A percentile compares a stretch with the other conserved stretches of the same genome.
These are phyloP conservation scores for Kwoniella mangroviensis DNA, from an alignment of 768 basidiomycete species.

Conservation along the genomic window DNA sequence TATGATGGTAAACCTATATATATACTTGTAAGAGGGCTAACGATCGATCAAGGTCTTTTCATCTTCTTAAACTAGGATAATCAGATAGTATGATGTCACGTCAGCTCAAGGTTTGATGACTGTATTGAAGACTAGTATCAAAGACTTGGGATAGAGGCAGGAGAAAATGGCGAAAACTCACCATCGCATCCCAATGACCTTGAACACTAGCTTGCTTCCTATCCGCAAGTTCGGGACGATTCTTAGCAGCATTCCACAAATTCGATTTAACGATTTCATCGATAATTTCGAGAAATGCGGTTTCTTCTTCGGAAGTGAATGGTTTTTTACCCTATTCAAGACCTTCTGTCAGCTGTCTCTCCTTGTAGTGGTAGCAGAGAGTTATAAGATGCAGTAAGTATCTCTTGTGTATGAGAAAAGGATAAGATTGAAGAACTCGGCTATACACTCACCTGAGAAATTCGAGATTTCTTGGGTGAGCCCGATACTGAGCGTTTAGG, in stretches of 20 bases:
- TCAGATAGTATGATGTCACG: background rate
- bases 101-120: background rate
- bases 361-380: background rate
- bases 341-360: background rate
- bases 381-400: no score
- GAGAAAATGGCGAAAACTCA: background rate
- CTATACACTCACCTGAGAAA: no score
- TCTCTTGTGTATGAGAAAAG: background rate
- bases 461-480: conserved; percentile 6
- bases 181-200: conserved; percentile 21
- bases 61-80: conserved; percentile 1
- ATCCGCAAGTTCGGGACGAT: conserved; percentile 10
- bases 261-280: conserved; percentile 20
- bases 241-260: conserved; percentile 25
- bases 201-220: conserved; percentile 12
- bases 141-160: background rate
- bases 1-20: background rate
- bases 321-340: conserved; percentile 5
- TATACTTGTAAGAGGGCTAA: background rate
- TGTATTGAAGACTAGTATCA: background rate
- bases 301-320: conserved; percentile 24
- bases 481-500: background rate
- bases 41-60: background rate
- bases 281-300: conserved; percentile 18
- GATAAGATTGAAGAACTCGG: background rate